Conservation (phyloP, 306 rosid species). For the Phaseolus lunatus region DNA sequence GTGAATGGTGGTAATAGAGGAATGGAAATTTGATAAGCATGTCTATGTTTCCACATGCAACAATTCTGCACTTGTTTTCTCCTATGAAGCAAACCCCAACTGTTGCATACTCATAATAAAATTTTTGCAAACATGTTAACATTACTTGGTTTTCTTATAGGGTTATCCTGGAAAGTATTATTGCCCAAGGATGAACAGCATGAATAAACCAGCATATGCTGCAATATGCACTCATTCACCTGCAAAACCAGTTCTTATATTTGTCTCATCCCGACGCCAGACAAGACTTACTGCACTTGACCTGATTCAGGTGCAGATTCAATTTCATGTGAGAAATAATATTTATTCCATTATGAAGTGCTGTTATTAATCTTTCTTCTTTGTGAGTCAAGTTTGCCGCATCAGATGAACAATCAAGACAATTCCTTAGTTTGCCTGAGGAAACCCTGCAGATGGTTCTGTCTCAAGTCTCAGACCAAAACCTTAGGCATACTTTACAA, state of each 20-base stretch:
- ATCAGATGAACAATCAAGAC: constrained; percentile 90
- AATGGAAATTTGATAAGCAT: constrained; percentile 15
- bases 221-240: constrained; percentile 99
- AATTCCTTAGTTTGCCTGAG: constrained; percentile 85
- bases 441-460: constrained; percentile 91
- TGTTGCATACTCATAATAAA: constrained; percentile 17
- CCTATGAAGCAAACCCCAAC: constrained; percentile 12
- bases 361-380: constrained; percentile 42
- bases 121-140: constrained; percentile 5
- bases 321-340: constrained; percentile 30
- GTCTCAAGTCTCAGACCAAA: constrained; percentile 88
- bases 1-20: constrained; percentile 17
- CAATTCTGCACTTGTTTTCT: constrained; percentile 6
- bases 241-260: constrained; percentile 94
- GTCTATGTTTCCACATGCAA: constrained; percentile 5
- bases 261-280: constrained; percentile 97
- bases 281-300: constrained; percentile 97
- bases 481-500: constrained; percentile 94
- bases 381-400: constrained; percentile 77
- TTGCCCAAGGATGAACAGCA: constrained; percentile 98
- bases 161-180: constrained; percentile 99
- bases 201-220: constrained; percentile 98
- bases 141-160: constrained; percentile 45
- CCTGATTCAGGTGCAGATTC: constrained; percentile 78
- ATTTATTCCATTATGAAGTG: constrained; percentile 36